Base-by-base conservation (phyloP, 1,284 basidiomycete species). In the Phellinidium pouzarii region DNA sequence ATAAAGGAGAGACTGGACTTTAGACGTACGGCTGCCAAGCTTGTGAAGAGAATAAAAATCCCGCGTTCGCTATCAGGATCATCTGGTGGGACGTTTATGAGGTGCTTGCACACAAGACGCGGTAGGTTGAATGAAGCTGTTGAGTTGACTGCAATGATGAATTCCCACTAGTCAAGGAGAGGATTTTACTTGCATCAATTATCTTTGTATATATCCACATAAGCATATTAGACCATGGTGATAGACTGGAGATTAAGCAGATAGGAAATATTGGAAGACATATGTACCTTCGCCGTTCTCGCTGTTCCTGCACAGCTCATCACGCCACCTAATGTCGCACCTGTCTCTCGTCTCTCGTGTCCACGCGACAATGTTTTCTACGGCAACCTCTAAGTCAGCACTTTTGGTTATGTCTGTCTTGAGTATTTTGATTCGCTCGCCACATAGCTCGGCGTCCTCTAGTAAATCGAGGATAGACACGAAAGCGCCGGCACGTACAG, bases 91-190 rank as follows among this genome's bases (percentile, higher is more conserved):
- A 73, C 72, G 19, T 68, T 65, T 12, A 75, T 65, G 26, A 80
- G 66, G 57, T 79, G 69, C 55, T 75, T 68, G 54, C 77, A 66
- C 20, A 68, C 75, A 20, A 78, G 64, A n/a, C 78, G 67, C 14
- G 76, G 75, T 38, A 80, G 66, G 59, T 80, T 76, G 66, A 80
- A 79, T 1, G 74, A 68, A 25, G 77, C 78, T 1, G 76, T 74
- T 17, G 79, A 62, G 57, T 80, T 80, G 31, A 80, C 72, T 6
- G 63, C 70, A 8, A 79, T 57, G 2, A 71, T 68, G 52, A 77
- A 73, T 45, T 79, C 66, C 76, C 77, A 80, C 0, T 76, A 58
- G 38, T 75, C 75, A 20, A 77, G 64, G 6, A 70, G 75, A 0
- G 75, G 69, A 43, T 74, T 66, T 72, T 71, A 17, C 72, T 58